Percentiles rank a stretch among this genome's conserved stretches.
phyloP scores from a whole-genome alignment of 2,329 filamentous ascomycete genomes.

The Arthrinium phaeospermum region DNA sequence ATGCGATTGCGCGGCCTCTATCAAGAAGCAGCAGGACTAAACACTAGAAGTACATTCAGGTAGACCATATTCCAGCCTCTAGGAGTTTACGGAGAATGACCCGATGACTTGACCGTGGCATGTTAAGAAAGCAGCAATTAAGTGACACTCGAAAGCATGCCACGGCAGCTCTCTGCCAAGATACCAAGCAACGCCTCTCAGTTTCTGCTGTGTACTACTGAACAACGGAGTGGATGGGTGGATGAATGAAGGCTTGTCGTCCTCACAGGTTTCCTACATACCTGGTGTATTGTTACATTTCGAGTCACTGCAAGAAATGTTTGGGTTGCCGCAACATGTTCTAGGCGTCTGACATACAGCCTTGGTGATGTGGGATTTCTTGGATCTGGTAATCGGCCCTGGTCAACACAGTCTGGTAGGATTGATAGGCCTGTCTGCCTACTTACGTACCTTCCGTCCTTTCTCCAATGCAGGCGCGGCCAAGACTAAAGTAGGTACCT shows the following conservation, averaged over 20 bases:
- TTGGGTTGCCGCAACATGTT: neutral
- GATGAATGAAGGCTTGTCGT: neutral
- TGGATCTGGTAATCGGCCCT: neutral
- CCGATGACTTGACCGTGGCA: neutral
- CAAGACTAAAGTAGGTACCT: neutral
- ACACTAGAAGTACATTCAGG: neutral
- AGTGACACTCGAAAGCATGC: neutral
- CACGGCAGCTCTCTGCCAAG: neutral
- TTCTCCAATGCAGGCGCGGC: neutral
- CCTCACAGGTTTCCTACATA: neutral
- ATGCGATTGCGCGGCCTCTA: neutral
- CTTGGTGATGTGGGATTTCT: neutral
- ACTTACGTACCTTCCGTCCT: neutral
- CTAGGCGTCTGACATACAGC: slow-evolving; percentile 2
- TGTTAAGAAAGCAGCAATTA: neutral
- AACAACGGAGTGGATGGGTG: neutral
- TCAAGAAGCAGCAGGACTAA: neutral
- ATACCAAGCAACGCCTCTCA: neutral
- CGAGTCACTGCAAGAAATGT: neutral
- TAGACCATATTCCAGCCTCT: neutral
- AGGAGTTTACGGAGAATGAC: neutral
- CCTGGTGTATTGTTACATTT: neutral
- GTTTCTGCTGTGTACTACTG: neutral
- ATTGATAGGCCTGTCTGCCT: neutral
- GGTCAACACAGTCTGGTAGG: neutral